Evolutionary conservation across 352 stramenopile genomes (phyloP), one percentile per base, ranked within the genome.

Genomic region (Pythium graminicola): DNA sequence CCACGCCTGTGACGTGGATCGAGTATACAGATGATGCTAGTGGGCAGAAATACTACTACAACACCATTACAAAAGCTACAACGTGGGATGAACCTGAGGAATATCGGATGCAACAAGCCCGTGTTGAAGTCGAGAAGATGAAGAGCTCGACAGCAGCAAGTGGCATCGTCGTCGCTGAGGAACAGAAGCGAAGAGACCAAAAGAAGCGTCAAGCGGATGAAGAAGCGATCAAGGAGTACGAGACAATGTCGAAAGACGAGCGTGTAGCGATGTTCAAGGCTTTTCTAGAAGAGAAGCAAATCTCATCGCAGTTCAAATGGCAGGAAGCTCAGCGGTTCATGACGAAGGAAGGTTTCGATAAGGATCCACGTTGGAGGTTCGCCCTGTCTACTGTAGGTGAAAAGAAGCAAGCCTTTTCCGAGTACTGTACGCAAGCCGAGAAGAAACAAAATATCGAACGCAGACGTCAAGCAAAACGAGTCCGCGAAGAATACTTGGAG

Each of bases 71-170:
- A 0, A 85, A 84, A 41, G 66, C 70, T 23, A 87, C 71, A 14
- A 81, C 89, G n/a, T 93, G 82, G 82, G 82, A 93, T 41, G 60
- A 87, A 36, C 82, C 82, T 0, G 76, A 89, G 50, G 78, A 81
- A 46, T 89, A 84, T 28, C 66, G 80, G 9, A 86, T 89, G 72
- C 76, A 85, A 40, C 71, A 88, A 35, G 81, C 79, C 2, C 66
- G 75, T 8, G 74, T 80, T 45, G 65, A 89, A 69, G 78, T 89
- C 10, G 72, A 76, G 46, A 81, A 75, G 22, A 82, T 89, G 73
- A 68, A 80, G 36, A 70, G 45, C 35, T 67, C 67, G 8, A 65
- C 43, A 3, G 42, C 53, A 33, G 27, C 62, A 13, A 27, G 50
- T 40, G 49, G 50, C 23, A 32, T 49, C 41, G 20, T 52, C 26